Conservation (phyloP, 2,329 filamentous ascomycete species). For the Helotiales sp. region DNA sequence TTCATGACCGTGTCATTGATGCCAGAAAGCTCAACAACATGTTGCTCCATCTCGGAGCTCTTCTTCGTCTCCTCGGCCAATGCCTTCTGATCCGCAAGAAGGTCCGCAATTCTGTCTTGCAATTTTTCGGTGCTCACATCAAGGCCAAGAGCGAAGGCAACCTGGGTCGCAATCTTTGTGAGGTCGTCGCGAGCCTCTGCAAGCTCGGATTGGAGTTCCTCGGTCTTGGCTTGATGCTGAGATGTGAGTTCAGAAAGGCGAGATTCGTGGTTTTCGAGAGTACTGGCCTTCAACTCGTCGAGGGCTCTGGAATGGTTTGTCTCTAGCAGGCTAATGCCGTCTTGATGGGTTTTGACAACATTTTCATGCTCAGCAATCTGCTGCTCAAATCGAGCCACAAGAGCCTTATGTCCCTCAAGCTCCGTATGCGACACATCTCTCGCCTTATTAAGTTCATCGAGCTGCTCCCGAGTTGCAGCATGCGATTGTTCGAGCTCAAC, state of each 20-base stretch:
- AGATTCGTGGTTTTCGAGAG: conserved; percentile 61
- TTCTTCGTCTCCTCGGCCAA: conserved; percentile 64
- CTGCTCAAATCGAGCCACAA: conserved; percentile 59
- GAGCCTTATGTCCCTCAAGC: conserved; percentile 47
- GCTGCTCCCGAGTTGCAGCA: conserved; percentile 65
- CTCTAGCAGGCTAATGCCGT: conserved; percentile 55
- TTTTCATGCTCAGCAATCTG: conserved; percentile 65
- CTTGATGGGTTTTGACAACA: conserved; percentile 59
- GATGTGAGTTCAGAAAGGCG: conserved; percentile 63
- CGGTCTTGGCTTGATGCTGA: conserved; percentile 62
- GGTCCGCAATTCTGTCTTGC: conserved; percentile 62
- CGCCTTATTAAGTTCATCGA: conserved; percentile 68
- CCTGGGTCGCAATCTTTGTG: conserved; percentile 65
- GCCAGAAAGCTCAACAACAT: conserved; percentile 59
- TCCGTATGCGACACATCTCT: conserved; percentile 55
- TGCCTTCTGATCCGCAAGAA: conserved; percentile 63
- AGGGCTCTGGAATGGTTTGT: conserved; percentile 57
- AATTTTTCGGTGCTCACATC: conserved; percentile 73
- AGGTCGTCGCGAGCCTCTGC: conserved; percentile 69
- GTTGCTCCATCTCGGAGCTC: conserved; percentile 59
- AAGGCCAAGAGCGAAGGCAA: conserved; percentile 63
- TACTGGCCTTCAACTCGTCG: conserved; percentile 52
- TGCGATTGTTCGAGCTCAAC: conserved; percentile 77
- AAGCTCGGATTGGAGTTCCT: conserved; percentile 65
- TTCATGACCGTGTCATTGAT: conserved; percentile 65